Percentiles rank a stretch among this genome's conserved stretches.
These are phyloP conservation scores for Paecilomyces variotii DNA, from an alignment of 2,329 filamentous ascomycete species.

Conservation along the genomic window DNA sequence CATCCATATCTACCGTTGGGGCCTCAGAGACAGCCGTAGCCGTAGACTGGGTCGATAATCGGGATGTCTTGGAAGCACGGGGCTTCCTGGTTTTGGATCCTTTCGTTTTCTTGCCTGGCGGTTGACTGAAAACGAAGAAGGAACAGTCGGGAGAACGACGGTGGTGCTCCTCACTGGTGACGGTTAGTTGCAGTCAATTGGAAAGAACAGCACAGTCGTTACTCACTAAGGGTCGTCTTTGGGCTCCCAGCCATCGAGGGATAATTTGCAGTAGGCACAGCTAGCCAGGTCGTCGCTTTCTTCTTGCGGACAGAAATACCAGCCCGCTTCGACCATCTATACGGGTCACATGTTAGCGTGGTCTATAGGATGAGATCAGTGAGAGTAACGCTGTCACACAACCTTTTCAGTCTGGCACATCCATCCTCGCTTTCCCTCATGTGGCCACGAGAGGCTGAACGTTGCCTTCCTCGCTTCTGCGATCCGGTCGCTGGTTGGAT, in stretches of 20 bases:
- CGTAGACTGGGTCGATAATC: constrained; percentile 48
- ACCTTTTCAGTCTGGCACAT: constrained; percentile 84
- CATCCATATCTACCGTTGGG: constrained; percentile 34
- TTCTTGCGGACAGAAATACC: constrained; percentile 80
- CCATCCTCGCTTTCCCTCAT: constrained; percentile 82
- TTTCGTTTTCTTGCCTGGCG: constrained; percentile 48
- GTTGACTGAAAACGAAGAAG: constrained; percentile 64
- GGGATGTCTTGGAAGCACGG: constrained; percentile 61
- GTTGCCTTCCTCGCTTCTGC: constrained; percentile 71
- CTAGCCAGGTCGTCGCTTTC: constrained; percentile 85
- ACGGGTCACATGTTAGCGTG: not conserved
- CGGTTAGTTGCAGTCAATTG: constrained; percentile 8
- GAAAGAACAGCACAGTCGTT: constrained; percentile 13
- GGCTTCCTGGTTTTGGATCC: constrained; percentile 48
- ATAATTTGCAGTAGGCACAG: constrained; percentile 83
- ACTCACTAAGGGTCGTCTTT: constrained; percentile 78
- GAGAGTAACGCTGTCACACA: constrained; percentile 15
- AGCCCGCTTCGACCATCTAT: constrained; percentile 82
- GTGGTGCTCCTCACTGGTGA: constrained; percentile 69
- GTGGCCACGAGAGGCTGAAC: constrained; percentile 79
- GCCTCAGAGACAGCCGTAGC: constrained; percentile 38
- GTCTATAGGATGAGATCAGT: not conserved
- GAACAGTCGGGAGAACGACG: constrained; percentile 69
- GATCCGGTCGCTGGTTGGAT: constrained; percentile 66
- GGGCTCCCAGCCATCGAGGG: constrained; percentile 89